Conservation (phyloP, 768 basidiomycete species). For the Pulveroboletus frians region DNA sequence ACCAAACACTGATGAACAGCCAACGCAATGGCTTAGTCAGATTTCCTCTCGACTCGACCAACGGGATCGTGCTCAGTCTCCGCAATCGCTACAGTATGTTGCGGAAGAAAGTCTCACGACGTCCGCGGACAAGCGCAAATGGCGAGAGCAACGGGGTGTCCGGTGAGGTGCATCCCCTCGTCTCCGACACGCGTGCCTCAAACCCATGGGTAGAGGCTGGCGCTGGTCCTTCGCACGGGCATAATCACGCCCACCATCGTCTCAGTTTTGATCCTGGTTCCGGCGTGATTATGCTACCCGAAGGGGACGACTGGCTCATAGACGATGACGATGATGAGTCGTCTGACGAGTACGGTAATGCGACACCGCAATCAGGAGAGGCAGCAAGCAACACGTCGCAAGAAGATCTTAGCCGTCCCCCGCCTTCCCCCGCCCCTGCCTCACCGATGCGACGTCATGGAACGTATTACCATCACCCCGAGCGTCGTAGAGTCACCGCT, state of each 20-base stretch:
- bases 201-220: slow-evolving; percentile 61
- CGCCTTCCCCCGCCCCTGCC: slow-evolving; percentile 24
- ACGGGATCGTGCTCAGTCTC: slow-evolving; percentile 78
- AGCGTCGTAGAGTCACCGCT: slow-evolving; percentile 46
- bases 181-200: slow-evolving; percentile 25
- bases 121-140: slow-evolving; percentile 1
- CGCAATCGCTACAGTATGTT: slow-evolving; percentile 63
- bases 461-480: slow-evolving; percentile 86
- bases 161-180: slow-evolving; percentile 19
- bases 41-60: slow-evolving; percentile 38
- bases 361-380: slow-evolving; percentile 24
- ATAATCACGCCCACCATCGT: slow-evolving; percentile 41
- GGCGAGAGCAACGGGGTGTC: slow-evolving; percentile 1
- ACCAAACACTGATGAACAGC: slow-evolving; percentile 65
- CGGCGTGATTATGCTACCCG: slow-evolving; percentile 85
- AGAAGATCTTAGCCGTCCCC: slow-evolving; percentile 19
- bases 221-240: slow-evolving; percentile 18
- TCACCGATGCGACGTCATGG: slow-evolving; percentile 57
- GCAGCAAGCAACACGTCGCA: slow-evolving; percentile 13
- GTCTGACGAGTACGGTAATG: slow-evolving; percentile 40
- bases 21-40: slow-evolving; percentile 31
- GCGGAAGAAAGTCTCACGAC: slow-evolving; percentile 31
- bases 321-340: slow-evolving; percentile 41
- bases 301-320: slow-evolving; percentile 58
- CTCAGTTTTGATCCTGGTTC: slow-evolving; percentile 82